Evolutionary conservation across 768 basidiomycete species (phyloP), one percentile per base, ranked within the genome.

Genomic region (Pilatotrama ljubarskyi): DNA sequence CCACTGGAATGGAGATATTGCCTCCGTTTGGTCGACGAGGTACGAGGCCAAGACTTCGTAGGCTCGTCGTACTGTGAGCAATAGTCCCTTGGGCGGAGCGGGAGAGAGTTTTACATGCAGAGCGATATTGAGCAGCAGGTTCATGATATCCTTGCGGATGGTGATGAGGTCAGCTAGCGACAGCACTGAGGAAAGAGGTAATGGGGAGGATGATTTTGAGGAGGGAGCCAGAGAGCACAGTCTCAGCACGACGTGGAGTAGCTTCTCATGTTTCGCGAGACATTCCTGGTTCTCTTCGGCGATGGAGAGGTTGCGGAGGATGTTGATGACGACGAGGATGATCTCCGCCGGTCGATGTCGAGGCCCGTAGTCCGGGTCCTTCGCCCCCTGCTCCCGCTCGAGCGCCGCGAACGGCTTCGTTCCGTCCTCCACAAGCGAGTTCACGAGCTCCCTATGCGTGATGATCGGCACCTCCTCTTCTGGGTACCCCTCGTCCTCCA

Each of bases 241-340:
- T 10, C 88, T 87, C 25, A 94, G 78, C 49, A 95, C 67, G 25
- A 91, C 66, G 65, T 85, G 82, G 36, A 93, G 72, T 13, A 91
- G 71, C 50, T 86, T 79, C 6, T 82, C 80, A 59, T 91, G 85
- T 40, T 76, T 80, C 1, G 86, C 82, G 67, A 96, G 78, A 67
- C 83, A 85, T 43, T 77, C 76, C 61, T 80, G 72, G 67, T 96
- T 96, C 63, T 95, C 89, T 7, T 74, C 75, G 58, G 87, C 77
- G 61, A 86, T 76, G n/a, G 91, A 85, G 65, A 97, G 79, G 75
- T 96, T 97, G 46, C 93, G 90, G 53, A 98, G 77, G 68, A 98
- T 85, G 71, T 91, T 94, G 44, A 87, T 73, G 52, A 90, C 78
- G 17, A 85, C 76, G 26, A 92, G 80, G 48, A 95, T 77, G 53